Evolutionary conservation across 768 basidiomycete genomes (phyloP).

Genomic region (Lyophyllum atratum): DNA sequence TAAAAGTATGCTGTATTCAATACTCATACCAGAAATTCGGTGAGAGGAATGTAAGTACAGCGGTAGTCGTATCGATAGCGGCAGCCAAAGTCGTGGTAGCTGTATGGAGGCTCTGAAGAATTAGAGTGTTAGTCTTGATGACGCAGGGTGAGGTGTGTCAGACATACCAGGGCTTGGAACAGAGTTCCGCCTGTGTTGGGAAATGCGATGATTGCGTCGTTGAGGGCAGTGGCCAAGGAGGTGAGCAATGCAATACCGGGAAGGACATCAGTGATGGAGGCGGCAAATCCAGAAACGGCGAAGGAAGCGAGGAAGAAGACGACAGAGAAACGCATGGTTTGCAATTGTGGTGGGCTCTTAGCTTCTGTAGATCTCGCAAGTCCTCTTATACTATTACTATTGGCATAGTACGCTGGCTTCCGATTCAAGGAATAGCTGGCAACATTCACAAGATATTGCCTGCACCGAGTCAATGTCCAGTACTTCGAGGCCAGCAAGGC

Average conservation of each 20-base stretch:
- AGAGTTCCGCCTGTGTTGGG: conserved; percentile 22
- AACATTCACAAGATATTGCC: too few species aligned
- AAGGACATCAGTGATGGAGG: conserved; percentile 28
- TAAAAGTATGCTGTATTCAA: neutral
- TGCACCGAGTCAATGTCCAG: neutral
- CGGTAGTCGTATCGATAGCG: conserved; percentile 26
- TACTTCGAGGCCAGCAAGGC: neutral
- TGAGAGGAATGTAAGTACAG: too few species aligned
- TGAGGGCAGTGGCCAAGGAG: conserved; percentile 27
- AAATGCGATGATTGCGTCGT: conserved; percentile 30
- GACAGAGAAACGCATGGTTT: conserved; percentile 27
- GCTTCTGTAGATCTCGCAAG: neutral
- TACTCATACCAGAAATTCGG: conserved; percentile 13
- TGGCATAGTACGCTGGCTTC: too few species aligned
- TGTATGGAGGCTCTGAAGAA: conserved; percentile 32
- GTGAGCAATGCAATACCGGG: conserved; percentile 29
- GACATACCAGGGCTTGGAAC: conserved; percentile 26
- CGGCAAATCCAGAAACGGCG: conserved; percentile 22
- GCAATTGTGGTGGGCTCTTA: neutral
- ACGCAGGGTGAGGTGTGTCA: neutral
- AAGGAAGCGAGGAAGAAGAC: conserved; percentile 28
- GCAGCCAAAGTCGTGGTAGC: conserved; percentile 20
- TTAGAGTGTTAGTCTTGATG: neutral
- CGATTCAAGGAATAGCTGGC: too few species aligned
- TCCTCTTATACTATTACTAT: conserved; percentile 3